Percentiles rank a stretch among this genome's conserved stretches.
Evolutionary conservation across 192 early-diverging fungal genomes (phyloP).

Genomic region (Oehlia diaphana): DNA sequence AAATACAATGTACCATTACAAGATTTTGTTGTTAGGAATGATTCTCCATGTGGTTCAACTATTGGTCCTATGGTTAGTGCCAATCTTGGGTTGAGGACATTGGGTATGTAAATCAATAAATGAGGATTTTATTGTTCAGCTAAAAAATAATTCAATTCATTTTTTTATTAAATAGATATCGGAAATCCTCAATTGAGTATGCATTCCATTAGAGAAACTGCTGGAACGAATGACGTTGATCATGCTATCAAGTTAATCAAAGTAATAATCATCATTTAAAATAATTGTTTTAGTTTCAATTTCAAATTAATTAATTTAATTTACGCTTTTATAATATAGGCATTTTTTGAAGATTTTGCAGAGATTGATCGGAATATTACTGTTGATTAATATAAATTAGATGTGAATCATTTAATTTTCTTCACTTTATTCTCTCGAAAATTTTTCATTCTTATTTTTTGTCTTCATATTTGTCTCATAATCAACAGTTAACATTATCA

Average conservation of each 20-base stretch:
- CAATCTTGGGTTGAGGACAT: slow-evolving; percentile 90
- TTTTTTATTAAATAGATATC: slow-evolving; percentile 63
- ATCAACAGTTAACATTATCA: too few relatives aligned
- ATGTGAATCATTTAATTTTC: too few relatives aligned
- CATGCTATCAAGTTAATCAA: slow-evolving; percentile 85
- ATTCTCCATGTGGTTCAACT: slow-evolving; percentile 92
- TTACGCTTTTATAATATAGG: background rate
- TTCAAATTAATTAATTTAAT: background rate
- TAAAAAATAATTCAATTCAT: background rate
- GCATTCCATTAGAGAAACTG: slow-evolving; percentile 95
- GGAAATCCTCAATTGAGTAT: slow-evolving; percentile 95
- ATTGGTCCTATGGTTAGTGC: slow-evolving; percentile 97
- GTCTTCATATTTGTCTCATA: too few relatives aligned
- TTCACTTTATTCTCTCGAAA: too few relatives aligned
- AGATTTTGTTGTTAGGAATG: slow-evolving; percentile 91
- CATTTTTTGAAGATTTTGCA: slow-evolving; percentile 12
- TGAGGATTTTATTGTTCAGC: background rate
- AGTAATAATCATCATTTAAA: slow-evolving; percentile 35
- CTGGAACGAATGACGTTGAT: slow-evolving; percentile 85
- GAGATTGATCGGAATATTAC: background rate
- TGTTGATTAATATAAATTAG: background rate
- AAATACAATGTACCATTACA: slow-evolving; percentile 81
- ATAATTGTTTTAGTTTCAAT: background rate
- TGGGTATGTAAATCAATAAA: slow-evolving; percentile 58
- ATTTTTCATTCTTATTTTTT: too few relatives aligned